Conservation (phyloP, 2,329 filamentous ascomycete genomes). For the Zymoseptoria passerinii region DNA sequence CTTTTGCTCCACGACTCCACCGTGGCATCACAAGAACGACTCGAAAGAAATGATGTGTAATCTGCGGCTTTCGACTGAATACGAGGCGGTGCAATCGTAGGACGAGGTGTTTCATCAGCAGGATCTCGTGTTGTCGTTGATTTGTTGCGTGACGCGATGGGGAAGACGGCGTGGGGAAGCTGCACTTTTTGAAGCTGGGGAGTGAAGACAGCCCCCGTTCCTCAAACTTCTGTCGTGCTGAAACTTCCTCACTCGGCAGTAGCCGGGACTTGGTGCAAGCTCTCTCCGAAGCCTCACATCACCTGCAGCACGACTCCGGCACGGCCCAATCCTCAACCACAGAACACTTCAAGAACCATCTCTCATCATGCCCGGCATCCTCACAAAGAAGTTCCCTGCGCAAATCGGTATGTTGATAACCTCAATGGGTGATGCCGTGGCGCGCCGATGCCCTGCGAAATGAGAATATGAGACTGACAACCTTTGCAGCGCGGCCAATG, state of each 20-base stretch:
- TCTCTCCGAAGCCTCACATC: neutral
- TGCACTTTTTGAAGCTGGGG: neutral
- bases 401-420: conserved; percentile 37
- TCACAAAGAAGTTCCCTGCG: conserved; percentile 46
- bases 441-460: neutral
- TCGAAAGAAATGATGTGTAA: neutral
- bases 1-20: neutral
- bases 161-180: neutral
- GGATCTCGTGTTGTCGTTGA: neutral
- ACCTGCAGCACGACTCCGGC: neutral
- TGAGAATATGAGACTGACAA: conserved; percentile 13
- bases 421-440: conserved; percentile 3
- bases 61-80: neutral
- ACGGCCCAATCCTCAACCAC: neutral
- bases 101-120: neutral
- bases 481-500: conserved; percentile 69
- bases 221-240: neutral
- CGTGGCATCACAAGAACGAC: neutral
- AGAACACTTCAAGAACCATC: neutral
- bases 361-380: conserved; percentile 29
- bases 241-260: neutral
- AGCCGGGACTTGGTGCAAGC: neutral
- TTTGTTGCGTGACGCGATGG: neutral
- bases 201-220: neutral
- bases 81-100: neutral